Evolutionary conservation across 768 basidiomycete species (phyloP).

Genomic region (Lentinula boryana): DNA sequence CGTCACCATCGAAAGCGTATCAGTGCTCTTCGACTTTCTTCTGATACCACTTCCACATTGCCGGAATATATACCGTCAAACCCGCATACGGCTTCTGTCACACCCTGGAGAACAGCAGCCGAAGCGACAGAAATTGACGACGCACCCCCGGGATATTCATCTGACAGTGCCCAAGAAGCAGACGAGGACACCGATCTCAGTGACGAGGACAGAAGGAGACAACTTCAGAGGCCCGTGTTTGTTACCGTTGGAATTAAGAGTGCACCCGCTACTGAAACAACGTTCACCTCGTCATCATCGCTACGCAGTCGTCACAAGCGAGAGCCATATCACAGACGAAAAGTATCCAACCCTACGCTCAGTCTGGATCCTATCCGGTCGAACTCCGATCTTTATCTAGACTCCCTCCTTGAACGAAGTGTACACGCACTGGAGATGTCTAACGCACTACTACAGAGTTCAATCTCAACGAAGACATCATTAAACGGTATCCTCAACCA

Average conservation of each 20-base stretch:
- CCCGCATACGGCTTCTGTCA: slow-evolving; percentile 15
- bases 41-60: slow-evolving; percentile 59
- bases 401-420: slow-evolving; percentile 74
- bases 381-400: slow-evolving; percentile 51
- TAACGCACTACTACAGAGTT: slow-evolving; percentile 69
- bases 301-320: slow-evolving; percentile 12
- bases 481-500: slow-evolving; percentile 21
- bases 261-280: slow-evolving; percentile 12
- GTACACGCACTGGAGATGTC: slow-evolving; percentile 86
- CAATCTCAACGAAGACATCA: slow-evolving; percentile 64
- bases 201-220: slow-evolving; percentile 4
- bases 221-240: not conserved
- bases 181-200: slow-evolving; percentile 56
- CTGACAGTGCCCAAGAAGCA: slow-evolving; percentile 71
- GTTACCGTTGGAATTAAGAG: not conserved
- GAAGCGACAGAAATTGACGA: not conserved
- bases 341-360: not conserved
- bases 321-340: not conserved
- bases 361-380: slow-evolving; percentile 2
- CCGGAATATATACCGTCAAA: slow-evolving; percentile 50
- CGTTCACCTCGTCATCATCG: slow-evolving; percentile 10
- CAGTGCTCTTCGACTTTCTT: slow-evolving; percentile 53
- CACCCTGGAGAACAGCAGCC: slow-evolving; percentile 20
- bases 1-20: slow-evolving; percentile 45
- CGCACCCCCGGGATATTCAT: slow-evolving; percentile 70